Evolutionary conservation across 768 basidiomycete genomes (phyloP), one percentile per base, ranked within the genome.

Genomic region (Goffeauzyma gilvescens): DNA sequence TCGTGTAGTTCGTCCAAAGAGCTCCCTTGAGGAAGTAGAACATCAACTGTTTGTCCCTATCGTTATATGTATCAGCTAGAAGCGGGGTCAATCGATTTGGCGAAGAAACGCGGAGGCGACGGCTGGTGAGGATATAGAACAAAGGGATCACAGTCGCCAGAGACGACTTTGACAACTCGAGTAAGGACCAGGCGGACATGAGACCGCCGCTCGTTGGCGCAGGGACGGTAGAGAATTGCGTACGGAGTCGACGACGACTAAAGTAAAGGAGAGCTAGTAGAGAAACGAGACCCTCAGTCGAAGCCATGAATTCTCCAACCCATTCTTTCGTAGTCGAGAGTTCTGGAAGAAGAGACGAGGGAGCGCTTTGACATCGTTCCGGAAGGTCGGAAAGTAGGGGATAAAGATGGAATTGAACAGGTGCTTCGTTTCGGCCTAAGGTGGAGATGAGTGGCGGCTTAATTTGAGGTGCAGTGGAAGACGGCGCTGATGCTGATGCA

Each of bases 21-120:
- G 79, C 75, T 15, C 85, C 86, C 31, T 83, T 76, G 48, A 90
- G 64, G 32, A 89, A 71, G 57, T 86, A 85, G 77, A 79, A 83
- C 8, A 80, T 56, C 49, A 90, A 71, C 52, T 82, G 79, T 40
- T 76, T 72, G 61, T 93, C 87, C 52, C 84, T 69, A 41, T 73
- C 71, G 12, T 82, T 79, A 53, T 89, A 81, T 57, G 89, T 85
- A 12, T 57, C 42, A 2, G 53, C 44, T 1, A 57, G 48, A 2
- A 57, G 73, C 64, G 37, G 79, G 71, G 61, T 84, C 80, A 26
- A 82, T 66, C 4, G 69, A 50, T 38, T 26, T 15, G 21, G 32
- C 15, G 21, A 18, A 30, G n/a, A n/a, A 18, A n/a, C 24, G 22
- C 37, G 30, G 12, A 45, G 38, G 15, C 17, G 14, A 14, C 44